Evolutionary conservation across 2,329 filamentous ascomycete genomes (phyloP), one percentile per base, ranked within the genome.

Genomic region (Alternaria sp.): DNA sequence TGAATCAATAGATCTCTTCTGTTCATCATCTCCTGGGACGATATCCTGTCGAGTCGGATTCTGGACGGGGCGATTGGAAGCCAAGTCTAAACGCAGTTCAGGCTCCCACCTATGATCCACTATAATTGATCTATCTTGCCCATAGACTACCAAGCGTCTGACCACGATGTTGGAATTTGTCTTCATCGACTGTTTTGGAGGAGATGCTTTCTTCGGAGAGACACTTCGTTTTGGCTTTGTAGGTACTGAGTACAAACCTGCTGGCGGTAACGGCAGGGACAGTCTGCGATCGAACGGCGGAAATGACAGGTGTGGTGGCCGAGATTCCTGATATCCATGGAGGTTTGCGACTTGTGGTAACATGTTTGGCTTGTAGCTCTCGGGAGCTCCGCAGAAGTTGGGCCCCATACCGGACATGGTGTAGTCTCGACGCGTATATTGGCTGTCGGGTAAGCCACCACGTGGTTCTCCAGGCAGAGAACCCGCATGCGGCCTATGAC

Each of bases 21-120:
- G n/a, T 12, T 19, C 12, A 4, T 50, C 17, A 13, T 25, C 28
- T 13, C 15, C 47, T n/a, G 8, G 6, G 9, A 36, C 6, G 1
- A 12, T 23, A 3, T 6, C 5, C 15, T 11, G 13, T 55, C 7
- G 19, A 59, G 30, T n/a, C 9, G 15, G 6, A 19, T n/a, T 11
- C 13, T 17, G 21, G 9, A 5, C 9, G 5, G 28, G 19, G n/a
- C 19, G 10, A 28, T 13, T 25, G 21, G 5, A 26, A 26, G 45
- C 51, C 7, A 45, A 6, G 13, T 30, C 12, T 2, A 75, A 44
- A n/a, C 47, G 53, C 28, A 67, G 67, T 9, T 67, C 43, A 21
- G 52, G 43, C 2, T 52, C 23, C 68, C 72, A 75, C 6, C 26
- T 44, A 46, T 70, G 69, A 43, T 77, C 71, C 4, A 77, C 50